Conservation (phyloP, 2,329 filamentous ascomycete species). For the Penicillium polonicum region DNA sequence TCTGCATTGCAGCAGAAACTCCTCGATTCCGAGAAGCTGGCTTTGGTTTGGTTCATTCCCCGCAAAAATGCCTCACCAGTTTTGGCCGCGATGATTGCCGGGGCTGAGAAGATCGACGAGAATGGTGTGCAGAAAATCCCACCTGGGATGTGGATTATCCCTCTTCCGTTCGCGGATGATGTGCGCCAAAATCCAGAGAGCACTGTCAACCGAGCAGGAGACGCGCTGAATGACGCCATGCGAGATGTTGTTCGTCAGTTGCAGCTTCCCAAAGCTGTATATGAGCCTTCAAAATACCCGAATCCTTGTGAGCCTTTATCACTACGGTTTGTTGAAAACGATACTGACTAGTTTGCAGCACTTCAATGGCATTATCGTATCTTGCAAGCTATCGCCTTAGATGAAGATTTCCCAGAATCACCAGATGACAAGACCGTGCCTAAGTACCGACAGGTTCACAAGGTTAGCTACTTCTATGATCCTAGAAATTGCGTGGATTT, state of each 20-base stretch:
- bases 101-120: constrained; percentile 64
- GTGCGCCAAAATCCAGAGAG: constrained; percentile 71
- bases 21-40: constrained; percentile 74
- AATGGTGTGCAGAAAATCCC: constrained; percentile 69
- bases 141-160: constrained; percentile 83
- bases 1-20: constrained; percentile 87
- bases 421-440: constrained; percentile 78
- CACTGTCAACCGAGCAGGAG: constrained; percentile 58
- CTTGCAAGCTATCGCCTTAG: constrained; percentile 83
- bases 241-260: constrained; percentile 77
- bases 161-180: constrained; percentile 87
- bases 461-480: constrained; percentile 43
- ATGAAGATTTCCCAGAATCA: constrained; percentile 79
- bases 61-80: constrained; percentile 76
- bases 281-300: constrained; percentile 82
- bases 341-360: constrained; percentile 39
- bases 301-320: constrained; percentile 60
- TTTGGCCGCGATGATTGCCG: constrained; percentile 78
- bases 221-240: constrained; percentile 77
- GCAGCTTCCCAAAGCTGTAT: constrained; percentile 80
- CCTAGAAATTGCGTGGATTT: background rate
- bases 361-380: constrained; percentile 98
- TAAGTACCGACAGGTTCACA: constrained; percentile 83
- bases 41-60: constrained; percentile 83
- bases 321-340: background rate